phyloP scores from a whole-genome alignment of 1,139 yeast species.

The Yamadazyma sp. region DNA sequence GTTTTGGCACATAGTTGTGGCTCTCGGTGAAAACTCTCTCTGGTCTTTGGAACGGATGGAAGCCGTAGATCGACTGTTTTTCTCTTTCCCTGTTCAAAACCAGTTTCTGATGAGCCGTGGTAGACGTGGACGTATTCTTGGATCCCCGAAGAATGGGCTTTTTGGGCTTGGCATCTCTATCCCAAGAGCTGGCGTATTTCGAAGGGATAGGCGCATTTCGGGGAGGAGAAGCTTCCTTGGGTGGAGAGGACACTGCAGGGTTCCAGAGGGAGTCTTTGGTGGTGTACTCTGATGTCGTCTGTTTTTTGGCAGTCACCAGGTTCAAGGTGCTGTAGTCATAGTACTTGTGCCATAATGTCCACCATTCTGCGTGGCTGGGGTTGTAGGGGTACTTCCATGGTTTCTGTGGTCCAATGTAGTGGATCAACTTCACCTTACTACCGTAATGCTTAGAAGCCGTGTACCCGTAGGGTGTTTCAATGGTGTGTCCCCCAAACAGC shows the following conservation, averaged over 20 bases:
- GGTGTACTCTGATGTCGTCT: slow-evolving; percentile 11
- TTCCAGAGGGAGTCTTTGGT: slow-evolving; percentile 40
- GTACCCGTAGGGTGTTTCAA: slow-evolving; percentile 18
- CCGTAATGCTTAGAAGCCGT: slow-evolving; percentile 26
- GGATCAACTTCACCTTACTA: slow-evolving; percentile 57
- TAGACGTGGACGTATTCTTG: too few species aligned
- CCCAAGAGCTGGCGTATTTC: slow-evolving; percentile 9
- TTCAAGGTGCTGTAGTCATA: slow-evolving; percentile 20
- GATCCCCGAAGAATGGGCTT: slow-evolving; percentile 11
- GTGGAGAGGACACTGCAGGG: slow-evolving; percentile 39
- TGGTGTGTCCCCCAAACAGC: slow-evolving; percentile 4
- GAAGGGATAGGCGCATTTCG: slow-evolving; percentile 1
- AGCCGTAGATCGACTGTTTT: slow-evolving; percentile 15
- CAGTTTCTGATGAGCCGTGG: too few species aligned
- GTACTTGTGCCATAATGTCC: slow-evolving; percentile 42
- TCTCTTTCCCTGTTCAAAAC: slow-evolving; percentile 5
- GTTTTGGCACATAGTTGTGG: slow-evolving; percentile 31
- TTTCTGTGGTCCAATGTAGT: slow-evolving; percentile 77
- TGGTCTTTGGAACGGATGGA: slow-evolving; percentile 22
- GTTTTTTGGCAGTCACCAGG: slow-evolving; percentile 3
- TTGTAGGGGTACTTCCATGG: slow-evolving; percentile 62
- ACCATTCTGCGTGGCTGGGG: slow-evolving; percentile 38
- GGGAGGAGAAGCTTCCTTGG: slow-evolving; percentile 12
- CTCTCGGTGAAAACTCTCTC: slow-evolving; percentile 34
- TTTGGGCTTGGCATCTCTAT: slow-evolving; percentile 2